Percentiles rank a stretch among this genome's conserved stretches.
Evolutionary conservation across 2,329 filamentous ascomycete genomes (phyloP).

Genomic region (Metarhizium album): DNA sequence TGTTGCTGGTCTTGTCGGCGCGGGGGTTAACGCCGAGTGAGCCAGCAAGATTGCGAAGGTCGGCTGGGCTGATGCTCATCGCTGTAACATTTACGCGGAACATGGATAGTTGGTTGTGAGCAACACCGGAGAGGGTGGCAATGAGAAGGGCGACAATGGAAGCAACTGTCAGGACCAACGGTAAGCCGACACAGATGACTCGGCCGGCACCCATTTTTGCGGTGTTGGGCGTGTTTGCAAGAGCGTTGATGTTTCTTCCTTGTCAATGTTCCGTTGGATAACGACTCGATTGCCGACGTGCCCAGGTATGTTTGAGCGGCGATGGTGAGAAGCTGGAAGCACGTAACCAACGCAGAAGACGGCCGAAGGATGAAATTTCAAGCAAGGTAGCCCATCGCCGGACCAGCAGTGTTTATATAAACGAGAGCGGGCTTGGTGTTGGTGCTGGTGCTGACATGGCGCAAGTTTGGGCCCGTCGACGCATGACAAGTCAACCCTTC

Average conservation of each 20-base stretch:
- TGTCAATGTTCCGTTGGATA: no score
- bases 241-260: not conserved
- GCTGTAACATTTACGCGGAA: conserved; percentile 52
- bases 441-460: not conserved
- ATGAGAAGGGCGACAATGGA: conserved; percentile 60
- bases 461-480: not conserved
- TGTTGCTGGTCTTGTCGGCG: conserved; percentile 29
- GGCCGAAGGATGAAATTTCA: not conserved
- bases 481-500: not conserved
- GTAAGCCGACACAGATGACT: conserved; percentile 77
- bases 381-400: not conserved
- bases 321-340: not conserved
- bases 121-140: conserved; percentile 43
- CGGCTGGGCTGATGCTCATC: conserved; percentile 32
- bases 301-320: no score
- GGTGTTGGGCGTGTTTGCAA: conserved; percentile 10
- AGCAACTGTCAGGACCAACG: conserved; percentile 69
- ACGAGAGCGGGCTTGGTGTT: not conserved
- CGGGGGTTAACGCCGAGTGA: conserved; percentile 13
- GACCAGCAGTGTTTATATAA: not conserved
- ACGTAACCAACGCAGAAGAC: not conserved
- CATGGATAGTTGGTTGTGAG: conserved; percentile 45
- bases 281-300: no score
- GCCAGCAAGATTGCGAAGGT: conserved; percentile 25
- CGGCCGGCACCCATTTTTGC: conserved; percentile 54